These are phyloP conservation scores for Scheffersomyces insectosa DNA, from an alignment of 1,139 yeast species.

Conservation along the genomic window DNA sequence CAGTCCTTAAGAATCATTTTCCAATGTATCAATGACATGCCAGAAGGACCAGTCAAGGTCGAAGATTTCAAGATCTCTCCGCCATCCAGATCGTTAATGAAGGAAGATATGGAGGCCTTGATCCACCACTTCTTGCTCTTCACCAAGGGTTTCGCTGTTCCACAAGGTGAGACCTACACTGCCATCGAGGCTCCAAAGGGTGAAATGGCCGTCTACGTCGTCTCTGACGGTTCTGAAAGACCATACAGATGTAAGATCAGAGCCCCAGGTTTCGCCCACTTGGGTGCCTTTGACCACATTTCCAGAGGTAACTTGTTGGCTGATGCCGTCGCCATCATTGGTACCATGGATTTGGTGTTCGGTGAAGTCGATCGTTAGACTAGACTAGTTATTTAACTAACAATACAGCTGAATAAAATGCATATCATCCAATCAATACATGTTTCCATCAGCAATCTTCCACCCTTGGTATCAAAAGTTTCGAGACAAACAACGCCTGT, in stretches of 20 bases:
- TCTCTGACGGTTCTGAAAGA: slow-evolving; percentile 86
- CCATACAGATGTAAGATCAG: slow-evolving; percentile 92
- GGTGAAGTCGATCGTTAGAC: slow-evolving; percentile 88
- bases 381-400: background rate
- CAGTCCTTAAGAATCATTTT: slow-evolving; percentile 86
- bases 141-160: slow-evolving; percentile 88
- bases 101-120: slow-evolving; percentile 90
- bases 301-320: slow-evolving; percentile 86
- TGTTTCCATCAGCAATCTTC: too few relatives aligned
- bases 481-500: too few relatives aligned
- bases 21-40: slow-evolving; percentile 90
- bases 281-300: slow-evolving; percentile 85
- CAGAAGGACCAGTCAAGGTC: slow-evolving; percentile 89
- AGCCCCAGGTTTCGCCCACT: slow-evolving; percentile 90
- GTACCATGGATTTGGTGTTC: slow-evolving; percentile 93
- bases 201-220: slow-evolving; percentile 90
- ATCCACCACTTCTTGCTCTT: slow-evolving; percentile 86
- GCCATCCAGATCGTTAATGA: slow-evolving; percentile 81
- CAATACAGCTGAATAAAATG: too few relatives aligned
- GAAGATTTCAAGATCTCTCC: slow-evolving; percentile 87
- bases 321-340: slow-evolving; percentile 91
- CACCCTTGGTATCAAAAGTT: too few relatives aligned
- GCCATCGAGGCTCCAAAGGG: slow-evolving; percentile 96
- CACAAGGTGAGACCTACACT: slow-evolving; percentile 88
- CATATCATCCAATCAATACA: too few relatives aligned